phyloP scores from a whole-genome alignment of 108 stramenopile species.

The Parietichytrium sp. region DNA sequence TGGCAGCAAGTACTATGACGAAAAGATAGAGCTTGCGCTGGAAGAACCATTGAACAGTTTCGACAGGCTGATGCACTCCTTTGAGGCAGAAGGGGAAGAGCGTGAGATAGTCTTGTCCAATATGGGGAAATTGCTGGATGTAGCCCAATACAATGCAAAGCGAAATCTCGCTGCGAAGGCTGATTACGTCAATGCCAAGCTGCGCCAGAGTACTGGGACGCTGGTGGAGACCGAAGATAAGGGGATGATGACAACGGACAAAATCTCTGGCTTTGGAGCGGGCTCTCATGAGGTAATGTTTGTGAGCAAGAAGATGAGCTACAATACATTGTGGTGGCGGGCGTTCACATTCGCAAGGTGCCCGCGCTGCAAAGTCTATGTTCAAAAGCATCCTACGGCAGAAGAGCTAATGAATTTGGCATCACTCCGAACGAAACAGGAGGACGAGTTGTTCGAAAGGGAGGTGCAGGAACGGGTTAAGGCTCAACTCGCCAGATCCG shows the following conservation, averaged over 20 bases:
- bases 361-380: slow-evolving; percentile 11
- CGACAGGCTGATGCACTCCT: neutral
- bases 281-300: neutral
- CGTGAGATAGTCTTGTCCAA: neutral
- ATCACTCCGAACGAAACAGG: neutral
- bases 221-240: neutral
- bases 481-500: no score
- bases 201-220: neutral
- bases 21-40: neutral
- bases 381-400: neutral
- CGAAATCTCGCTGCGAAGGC: neutral
- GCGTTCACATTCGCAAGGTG: slow-evolving; percentile 14
- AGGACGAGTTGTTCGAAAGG: no score
- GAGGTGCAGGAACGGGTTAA: no score
- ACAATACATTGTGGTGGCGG: neutral
- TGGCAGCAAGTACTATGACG: neutral
- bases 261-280: no score
- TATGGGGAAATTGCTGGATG: neutral
- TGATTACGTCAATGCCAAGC: slow-evolving; percentile 2
- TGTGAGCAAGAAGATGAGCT: neutral
- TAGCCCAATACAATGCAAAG: neutral
- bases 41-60: neutral
- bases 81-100: neutral
- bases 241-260: slow-evolving; percentile 23
- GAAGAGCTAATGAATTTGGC: neutral